Evolutionary conservation across 257 asterid genomes (phyloP), one percentile per base, ranked within the genome.

Genomic region (Gardenia jasminoides): DNA sequence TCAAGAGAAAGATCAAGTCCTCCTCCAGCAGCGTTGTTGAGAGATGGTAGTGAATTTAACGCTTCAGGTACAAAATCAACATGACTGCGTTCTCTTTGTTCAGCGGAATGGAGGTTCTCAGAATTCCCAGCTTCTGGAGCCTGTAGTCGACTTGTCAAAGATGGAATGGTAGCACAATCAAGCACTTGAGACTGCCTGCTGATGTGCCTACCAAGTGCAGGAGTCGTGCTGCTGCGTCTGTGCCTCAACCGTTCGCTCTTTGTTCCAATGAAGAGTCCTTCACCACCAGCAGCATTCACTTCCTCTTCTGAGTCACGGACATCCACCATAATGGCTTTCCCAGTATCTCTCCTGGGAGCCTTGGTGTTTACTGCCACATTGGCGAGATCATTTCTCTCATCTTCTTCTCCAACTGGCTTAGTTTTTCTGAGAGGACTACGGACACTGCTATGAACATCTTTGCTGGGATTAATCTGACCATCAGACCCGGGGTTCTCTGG

Each of bases 1-100:
- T 83, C 78, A 71, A 90, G 84, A 22, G 98, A 88, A 76, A 91
- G 91, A 83, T 90, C 95, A 84, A 87, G 76, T 22, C 84, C 87
- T 68, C 76, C 86, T 44, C 85, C 84, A 69, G 62, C 67, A 41
- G 83, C 76, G 68, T 10, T 61, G 26, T 79, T 79, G 76, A 70
- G 46, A 4, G 72, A 70, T 44, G 79, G 22, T 67, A 43, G 75
- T 62, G 15, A 17, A 22, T 70, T 74, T 3, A 68, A 52, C 47
- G 56, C 68, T 56, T 33, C 69, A 30, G 67, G 69, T 73, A 68
- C 28, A 10, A 43, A 36, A 54, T 69, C 69, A 20, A 48, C 48
- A 31, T 47, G 56, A 48, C 81, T 78, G 70, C 70, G 30, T 39
- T 77, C 78, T 19, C 22, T 69, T 70, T 44, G 78, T 28, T 52